Base-by-base conservation (phyloP, 805 yeast genomes). In the Yarrowia sp. region DNA sequence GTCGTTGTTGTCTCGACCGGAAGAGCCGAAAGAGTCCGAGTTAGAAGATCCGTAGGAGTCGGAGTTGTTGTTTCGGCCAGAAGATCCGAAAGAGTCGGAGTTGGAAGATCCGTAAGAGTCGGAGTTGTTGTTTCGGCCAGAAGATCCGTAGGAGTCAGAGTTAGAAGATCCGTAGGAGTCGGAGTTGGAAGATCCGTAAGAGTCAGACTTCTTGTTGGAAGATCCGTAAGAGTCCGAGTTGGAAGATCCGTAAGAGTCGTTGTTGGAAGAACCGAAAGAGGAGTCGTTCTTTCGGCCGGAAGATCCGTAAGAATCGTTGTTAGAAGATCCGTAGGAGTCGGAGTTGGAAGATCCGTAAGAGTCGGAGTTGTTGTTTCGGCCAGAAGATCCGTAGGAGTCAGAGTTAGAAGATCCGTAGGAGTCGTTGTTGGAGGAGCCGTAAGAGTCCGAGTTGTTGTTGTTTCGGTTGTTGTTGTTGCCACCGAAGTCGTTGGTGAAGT, bases 81-180 rank as follows among this genome's bases (percentile, higher is more conserved):
- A 27, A 24, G 61, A 56, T 3, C 61, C 58, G 46, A 19, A 41
- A 29, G 62, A 58, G 24, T 58, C 41, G 18, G 24, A 18, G 47
- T 38, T 27, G 33, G 62, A 58, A 58, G 33, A 24, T 55, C 61
- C 61, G 38, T 55, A 55, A 12, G 29, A 27, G 29, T 27, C 29
- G 29, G 8, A 9, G 29, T 27, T 27, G 9, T n/a, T n/a, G n/a
- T n/a, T n/a, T n/a, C n/a, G n/a, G n/a, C n/a, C n/a, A n/a, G 29
- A 27, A 27, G 29, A 58, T 21, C 62, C 55, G 55, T 58, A 58
- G 21, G 62, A 58, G 33, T 58, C 55, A 21, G 32, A 25, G 56
- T 51, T 36, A 35, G 63, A 35, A 24, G 63, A 61, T 7, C 63
- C 63, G 39, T 61, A 61, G 3, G 63, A 61, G 36, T 47, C 61